phyloP scores from a whole-genome alignment of 2,329 filamentous ascomycete species.

The Salinomyces thailandicus region DNA sequence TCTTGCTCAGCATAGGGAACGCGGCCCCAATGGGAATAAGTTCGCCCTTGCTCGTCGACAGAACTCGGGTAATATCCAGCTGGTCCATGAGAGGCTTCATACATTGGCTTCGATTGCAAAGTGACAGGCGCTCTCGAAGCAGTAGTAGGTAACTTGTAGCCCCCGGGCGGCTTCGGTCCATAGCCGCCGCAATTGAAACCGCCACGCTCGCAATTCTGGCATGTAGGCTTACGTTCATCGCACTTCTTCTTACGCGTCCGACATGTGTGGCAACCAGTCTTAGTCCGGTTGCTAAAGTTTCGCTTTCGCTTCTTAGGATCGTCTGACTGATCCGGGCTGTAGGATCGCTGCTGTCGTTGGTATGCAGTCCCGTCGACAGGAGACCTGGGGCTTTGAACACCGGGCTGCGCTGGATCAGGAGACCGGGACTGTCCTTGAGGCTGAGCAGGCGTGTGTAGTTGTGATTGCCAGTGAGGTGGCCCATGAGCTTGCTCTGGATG shows the following conservation, averaged over 20 bases:
- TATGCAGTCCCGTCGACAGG: conserved; percentile 25
- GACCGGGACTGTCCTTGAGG: conserved; percentile 11
- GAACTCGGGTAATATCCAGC: conserved; percentile 5
- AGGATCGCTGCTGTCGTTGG: conserved; percentile 26
- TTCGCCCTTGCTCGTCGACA: conserved; percentile 2
- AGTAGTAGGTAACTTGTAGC: conserved; percentile 5
- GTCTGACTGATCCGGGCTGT: conserved; percentile 19
- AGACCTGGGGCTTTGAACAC: conserved; percentile 5
- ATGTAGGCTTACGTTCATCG: conserved; percentile 85
- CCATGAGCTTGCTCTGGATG: conserved; percentile 8
- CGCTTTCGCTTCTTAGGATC: conserved; percentile 55
- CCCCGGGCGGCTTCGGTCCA: conserved; percentile 34
- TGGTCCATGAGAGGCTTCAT: conserved; percentile 10
- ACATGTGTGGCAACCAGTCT: conserved; percentile 91
- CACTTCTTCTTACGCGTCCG: conserved; percentile 94
- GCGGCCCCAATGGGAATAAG: conserved; percentile 15
- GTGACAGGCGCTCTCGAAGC: conserved; percentile 8
- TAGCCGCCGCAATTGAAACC: conserved; percentile 90
- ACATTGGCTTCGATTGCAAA: conserved; percentile 10
- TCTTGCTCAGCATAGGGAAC: conserved; percentile 3
- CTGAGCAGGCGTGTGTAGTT: background rate
- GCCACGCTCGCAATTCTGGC: conserved; percentile 82
- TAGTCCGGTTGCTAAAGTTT: conserved; percentile 89
- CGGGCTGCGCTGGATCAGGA: conserved; percentile 10
- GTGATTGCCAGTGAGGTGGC: conserved; percentile 4